Percentiles rank a stretch among this genome's conserved stretches.
Evolutionary conservation across 495 filamentous ascomycete genomes (phyloP).

Genomic region (Penicillium diatomitis): DNA sequence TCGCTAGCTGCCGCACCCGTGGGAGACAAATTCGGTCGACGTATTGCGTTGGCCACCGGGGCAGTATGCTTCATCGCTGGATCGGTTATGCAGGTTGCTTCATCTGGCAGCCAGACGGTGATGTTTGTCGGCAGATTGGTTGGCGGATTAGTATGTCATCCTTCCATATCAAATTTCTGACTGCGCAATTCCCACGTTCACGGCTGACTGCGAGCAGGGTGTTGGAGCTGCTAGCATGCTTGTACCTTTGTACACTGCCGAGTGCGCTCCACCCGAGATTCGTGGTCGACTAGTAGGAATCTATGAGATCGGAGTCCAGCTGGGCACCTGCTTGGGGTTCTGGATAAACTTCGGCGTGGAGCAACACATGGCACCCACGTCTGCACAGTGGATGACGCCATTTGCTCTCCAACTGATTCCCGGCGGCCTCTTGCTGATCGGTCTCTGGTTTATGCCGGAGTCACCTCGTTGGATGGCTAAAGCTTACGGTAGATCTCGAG

Average conservation of each 20-base stretch:
- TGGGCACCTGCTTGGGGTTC: conserved; percentile 54
- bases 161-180: background rate
- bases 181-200: background rate
- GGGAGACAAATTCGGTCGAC: conserved; percentile 5
- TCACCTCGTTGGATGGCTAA: conserved; percentile 50
- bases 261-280: conserved; percentile 64
- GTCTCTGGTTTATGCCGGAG: conserved; percentile 47
- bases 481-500: conserved; percentile 1
- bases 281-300: conserved; percentile 64
- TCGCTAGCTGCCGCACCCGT: conserved; percentile 4
- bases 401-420: conserved; percentile 15
- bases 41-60: conserved; percentile 1
- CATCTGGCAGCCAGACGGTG: conserved; percentile 1
- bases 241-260: conserved; percentile 64
- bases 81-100: conserved; percentile 7
- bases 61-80: conserved; percentile 2
- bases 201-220: conserved; percentile 10
- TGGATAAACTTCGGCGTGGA: conserved; percentile 44
- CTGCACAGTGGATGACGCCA: conserved; percentile 13
- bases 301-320: conserved; percentile 57
- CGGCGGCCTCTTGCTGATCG: conserved; percentile 33
- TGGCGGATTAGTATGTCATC: conserved; percentile 4
- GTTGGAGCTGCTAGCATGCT: conserved; percentile 43
- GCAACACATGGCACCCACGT: conserved; percentile 5
- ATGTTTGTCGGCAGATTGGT: conserved; percentile 7